A percentile compares a stretch with the other conserved stretches of the same genome.
Evolutionary conservation across 495 filamentous ascomycete genomes (phyloP).

Genomic region (Talaromyces wortmannii): DNA sequence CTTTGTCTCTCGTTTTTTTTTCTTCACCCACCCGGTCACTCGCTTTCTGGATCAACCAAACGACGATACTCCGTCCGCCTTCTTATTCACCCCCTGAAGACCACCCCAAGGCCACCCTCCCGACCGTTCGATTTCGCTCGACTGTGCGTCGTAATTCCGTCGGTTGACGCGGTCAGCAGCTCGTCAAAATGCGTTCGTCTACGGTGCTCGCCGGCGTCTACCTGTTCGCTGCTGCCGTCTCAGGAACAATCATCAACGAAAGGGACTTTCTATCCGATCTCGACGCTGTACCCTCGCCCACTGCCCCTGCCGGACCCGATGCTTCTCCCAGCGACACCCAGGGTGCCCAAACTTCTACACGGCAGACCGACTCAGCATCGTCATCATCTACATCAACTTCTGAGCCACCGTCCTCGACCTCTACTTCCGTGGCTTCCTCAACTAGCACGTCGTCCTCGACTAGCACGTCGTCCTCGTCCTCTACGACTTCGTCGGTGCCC

Average conservation of each 20-base stretch:
- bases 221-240: conserved; percentile 2
- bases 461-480: not conserved
- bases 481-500: not conserved
- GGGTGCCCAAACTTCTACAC: not conserved
- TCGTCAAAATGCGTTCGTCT: conserved; percentile 2
- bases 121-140: no score
- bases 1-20: not conserved
- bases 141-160: no score
- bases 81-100: no score
- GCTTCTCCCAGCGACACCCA: not conserved
- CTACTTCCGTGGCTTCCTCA: no score
- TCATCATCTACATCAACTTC: not conserved
- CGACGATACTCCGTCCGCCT: no score
- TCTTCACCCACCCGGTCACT: not conserved
- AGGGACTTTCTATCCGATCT: not conserved
- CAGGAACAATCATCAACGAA: not conserved
- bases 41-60: not conserved
- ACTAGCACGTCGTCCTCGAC: conserved; percentile 1
- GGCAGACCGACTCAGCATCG: not conserved
- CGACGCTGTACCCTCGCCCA: not conserved
- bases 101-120: no score
- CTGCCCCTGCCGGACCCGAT: not conserved
- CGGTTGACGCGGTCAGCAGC: not conserved
- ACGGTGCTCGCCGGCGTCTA: conserved; percentile 1
- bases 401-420: not conserved